These are phyloP conservation scores for Botrytis hyacinthi DNA, from an alignment of 2,329 filamentous ascomycete species.

Conservation along the genomic window DNA sequence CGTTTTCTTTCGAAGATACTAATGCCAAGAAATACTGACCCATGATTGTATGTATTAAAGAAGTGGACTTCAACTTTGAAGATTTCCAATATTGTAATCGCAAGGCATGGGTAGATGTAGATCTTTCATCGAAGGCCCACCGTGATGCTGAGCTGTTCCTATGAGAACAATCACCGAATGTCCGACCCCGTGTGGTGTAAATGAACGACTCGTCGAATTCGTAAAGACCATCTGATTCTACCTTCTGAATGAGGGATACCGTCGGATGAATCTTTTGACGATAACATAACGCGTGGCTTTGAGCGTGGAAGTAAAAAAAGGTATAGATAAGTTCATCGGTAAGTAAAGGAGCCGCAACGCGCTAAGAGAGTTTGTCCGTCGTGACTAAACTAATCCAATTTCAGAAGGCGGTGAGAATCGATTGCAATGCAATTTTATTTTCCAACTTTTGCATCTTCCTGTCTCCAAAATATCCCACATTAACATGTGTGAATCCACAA, in stretches of 20 bases:
- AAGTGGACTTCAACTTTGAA: not conserved
- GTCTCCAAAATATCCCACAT: not conserved
- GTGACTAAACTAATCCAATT: not conserved
- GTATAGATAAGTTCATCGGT: not conserved
- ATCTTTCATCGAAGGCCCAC: not conserved
- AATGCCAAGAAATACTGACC: not conserved
- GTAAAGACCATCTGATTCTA: not conserved
- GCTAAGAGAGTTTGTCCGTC: not conserved
- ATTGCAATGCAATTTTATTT: not conserved
- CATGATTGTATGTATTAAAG: not conserved
- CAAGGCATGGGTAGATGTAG: slow-evolving; percentile 3
- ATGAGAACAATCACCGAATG: not conserved
- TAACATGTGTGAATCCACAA: not conserved
- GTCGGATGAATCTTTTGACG: not conserved
- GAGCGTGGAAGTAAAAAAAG: not conserved
- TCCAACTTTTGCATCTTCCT: not conserved
- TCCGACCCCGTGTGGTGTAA: not conserved
- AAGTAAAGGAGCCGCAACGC: not conserved
- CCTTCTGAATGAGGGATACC: not conserved
- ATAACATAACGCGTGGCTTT: not conserved
- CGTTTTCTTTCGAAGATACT: not conserved
- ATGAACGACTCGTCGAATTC: not conserved
- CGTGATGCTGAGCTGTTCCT: not conserved
- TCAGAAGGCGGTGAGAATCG: not conserved
- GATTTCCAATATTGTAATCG: not conserved